Evolutionary conservation across 768 basidiomycete genomes (phyloP), one percentile per base, ranked within the genome.

Genomic region (Mycena kentingensis): DNA sequence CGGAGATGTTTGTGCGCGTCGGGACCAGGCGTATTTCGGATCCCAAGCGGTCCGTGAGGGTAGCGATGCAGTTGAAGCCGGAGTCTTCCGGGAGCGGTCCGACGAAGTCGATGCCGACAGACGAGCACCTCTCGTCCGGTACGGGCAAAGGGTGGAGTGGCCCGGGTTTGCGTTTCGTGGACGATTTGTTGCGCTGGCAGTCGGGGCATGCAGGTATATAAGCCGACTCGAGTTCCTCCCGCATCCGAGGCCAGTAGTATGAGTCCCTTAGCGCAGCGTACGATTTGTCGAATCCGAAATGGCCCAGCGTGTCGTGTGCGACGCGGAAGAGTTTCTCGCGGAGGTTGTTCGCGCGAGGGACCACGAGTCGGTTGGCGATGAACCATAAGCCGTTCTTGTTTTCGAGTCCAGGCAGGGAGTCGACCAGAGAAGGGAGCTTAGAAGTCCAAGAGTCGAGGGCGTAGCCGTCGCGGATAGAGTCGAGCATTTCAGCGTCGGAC

Each of bases 161-260:
- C n/a, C 67, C 63, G 62, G 10, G 16, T 58, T 56, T 15, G 48
- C 45, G 1, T 50, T 46, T 0, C 10, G 65, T 66, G 0, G 28
- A 39, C 0, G 50, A 42, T 49, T 75, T 74, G 60, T 72, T 66
- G 0, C 63, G 51, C 35, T 69, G 65, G 37, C 73, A 75, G 0
- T 54, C 48, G 0, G 47, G 29, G 41, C 63, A 63, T 5, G 47
- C 41, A 1, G 60, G 59, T 4, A 71, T 55, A 41, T 72, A 70
- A 22, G 59, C 19, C 3, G 41, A 15, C 1, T 36, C 43, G 1
- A 43, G 21, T 15, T 43, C 22, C 41, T 25, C 7, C 7, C 41
- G 41, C 41, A 43, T 43, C 15, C 25, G 19, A 4, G 38, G 38
- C 38, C 61, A 25, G 25, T 60, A 63, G 25, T 43, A 61, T 15